Evolutionary conservation across 1,284 basidiomycete genomes (phyloP).

Genomic region (Rhodotorula sp.): DNA sequence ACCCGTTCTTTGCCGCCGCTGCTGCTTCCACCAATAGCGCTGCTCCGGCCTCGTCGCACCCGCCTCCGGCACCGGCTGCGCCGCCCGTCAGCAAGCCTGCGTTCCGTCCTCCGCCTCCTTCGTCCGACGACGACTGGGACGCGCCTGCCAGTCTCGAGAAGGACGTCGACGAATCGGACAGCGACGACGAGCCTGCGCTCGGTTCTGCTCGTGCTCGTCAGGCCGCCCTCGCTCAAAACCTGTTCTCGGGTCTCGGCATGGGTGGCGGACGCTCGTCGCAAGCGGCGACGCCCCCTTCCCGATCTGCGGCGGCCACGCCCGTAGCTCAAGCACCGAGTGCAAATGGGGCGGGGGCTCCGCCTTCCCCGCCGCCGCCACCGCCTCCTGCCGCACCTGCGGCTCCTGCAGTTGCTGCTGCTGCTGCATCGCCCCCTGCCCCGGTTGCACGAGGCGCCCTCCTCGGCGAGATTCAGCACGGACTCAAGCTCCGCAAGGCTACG

Average conservation of each 20-base stretch:
- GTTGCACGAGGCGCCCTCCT: slow-evolving; percentile 70
- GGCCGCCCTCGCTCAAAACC: slow-evolving; percentile 58
- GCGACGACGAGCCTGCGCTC: slow-evolving; percentile 72
- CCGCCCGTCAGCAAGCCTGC: slow-evolving; percentile 54
- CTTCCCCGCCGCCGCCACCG: slow-evolving; percentile 47
- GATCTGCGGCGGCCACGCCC: slow-evolving; percentile 22
- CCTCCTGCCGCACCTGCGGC: slow-evolving; percentile 47
- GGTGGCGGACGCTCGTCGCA: slow-evolving; percentile 17
- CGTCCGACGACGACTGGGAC: slow-evolving; percentile 80
- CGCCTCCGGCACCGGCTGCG: slow-evolving; percentile 42
- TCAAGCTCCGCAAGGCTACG: slow-evolving; percentile 68
- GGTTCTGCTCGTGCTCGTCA: slow-evolving; percentile 66
- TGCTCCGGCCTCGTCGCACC: slow-evolving; percentile 36
- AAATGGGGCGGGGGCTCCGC: slow-evolving; percentile 59
- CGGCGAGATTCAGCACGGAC: slow-evolving; percentile 76
- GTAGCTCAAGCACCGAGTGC: slow-evolving; percentile 47
- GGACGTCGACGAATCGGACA: slow-evolving; percentile 68
- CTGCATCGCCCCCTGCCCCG: slow-evolving; percentile 40
- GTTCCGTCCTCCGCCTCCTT: slow-evolving; percentile 61
- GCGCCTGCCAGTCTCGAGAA: slow-evolving; percentile 65
- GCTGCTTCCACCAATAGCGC: slow-evolving; percentile 18
- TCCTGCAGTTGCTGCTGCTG: slow-evolving; percentile 45
- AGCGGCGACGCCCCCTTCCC: slow-evolving; percentile 20
- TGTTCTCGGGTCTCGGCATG: slow-evolving; percentile 36
- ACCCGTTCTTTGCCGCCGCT: slow-evolving; percentile 44